A percentile compares a stretch with the other conserved stretches of the same genome.
Conservation (phyloP, 192 early-diverging fungal species). For the Phycomyces blakesleeanus region DNA sequence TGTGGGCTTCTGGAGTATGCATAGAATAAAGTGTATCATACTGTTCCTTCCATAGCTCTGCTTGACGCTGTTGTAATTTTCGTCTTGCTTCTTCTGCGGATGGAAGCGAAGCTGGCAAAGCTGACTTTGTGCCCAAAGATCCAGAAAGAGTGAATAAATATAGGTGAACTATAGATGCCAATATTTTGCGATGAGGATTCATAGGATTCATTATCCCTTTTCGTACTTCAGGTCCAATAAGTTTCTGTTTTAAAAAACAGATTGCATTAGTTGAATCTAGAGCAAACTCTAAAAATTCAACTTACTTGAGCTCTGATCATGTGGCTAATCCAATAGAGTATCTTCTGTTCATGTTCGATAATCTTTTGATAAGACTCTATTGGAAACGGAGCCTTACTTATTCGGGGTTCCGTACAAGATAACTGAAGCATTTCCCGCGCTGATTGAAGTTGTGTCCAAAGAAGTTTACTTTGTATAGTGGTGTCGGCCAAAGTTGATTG, state of each 20-base stretch:
- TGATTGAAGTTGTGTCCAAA: conserved; percentile 10
- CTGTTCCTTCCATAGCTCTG: conserved; percentile 13
- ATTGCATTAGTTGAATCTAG: background rate
- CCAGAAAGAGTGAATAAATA: conserved; percentile 29
- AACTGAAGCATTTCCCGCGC: conserved; percentile 15
- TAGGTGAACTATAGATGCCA: conserved; percentile 28
- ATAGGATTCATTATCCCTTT: conserved; percentile 19
- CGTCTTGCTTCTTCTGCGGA: conserved; percentile 21
- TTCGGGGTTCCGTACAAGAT: conserved; percentile 21
- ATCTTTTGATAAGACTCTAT: conserved; percentile 15
- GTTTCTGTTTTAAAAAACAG: background rate
- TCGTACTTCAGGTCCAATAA: conserved; percentile 9
- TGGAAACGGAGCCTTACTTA: conserved; percentile 27
- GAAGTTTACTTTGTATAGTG: background rate
- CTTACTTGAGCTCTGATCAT: conserved; percentile 17
- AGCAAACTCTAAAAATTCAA: too few species aligned
- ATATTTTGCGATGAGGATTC: conserved; percentile 22
- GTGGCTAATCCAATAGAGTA: conserved; percentile 30
- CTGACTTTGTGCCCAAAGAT: conserved; percentile 20
- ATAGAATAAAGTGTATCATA: background rate
- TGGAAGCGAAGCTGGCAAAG: conserved; percentile 29
- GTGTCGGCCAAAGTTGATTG: conserved; percentile 17
- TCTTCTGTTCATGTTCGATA: conserved; percentile 19
- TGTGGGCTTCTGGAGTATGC: background rate
- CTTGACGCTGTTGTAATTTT: conserved; percentile 16